Conservation (phyloP, 108 stramenopile species). For the Aurantiochytrium sp. region DNA sequence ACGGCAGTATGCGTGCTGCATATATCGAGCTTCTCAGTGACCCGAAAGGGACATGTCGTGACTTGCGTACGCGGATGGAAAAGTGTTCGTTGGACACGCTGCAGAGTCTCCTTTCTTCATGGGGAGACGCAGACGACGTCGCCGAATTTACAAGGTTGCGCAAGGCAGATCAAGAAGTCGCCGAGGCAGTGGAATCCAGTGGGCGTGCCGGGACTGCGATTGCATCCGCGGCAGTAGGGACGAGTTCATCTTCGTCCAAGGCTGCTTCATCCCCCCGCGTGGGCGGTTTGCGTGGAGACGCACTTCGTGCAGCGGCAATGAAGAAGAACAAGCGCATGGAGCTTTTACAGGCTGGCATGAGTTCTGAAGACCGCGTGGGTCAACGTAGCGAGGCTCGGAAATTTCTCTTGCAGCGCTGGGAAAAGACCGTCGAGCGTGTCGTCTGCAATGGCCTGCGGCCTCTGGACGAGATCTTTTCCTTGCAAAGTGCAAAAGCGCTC, state of each 20-base stretch:
- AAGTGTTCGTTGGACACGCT: neutral
- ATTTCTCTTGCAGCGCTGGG: neutral
- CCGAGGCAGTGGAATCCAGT: too few relatives aligned
- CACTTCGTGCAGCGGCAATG: neutral
- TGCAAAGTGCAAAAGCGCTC: neutral
- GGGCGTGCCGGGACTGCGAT: too few relatives aligned
- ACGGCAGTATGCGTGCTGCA: neutral
- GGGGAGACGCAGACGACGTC: neutral
- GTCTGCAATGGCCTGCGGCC: neutral
- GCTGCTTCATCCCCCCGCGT: neutral
- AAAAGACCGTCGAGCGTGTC: neutral
- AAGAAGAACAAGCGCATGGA: neutral
- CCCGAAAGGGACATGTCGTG: neutral
- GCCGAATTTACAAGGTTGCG: neutral
- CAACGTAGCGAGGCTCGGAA: neutral
- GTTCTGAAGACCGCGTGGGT: neutral
- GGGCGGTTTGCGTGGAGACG: neutral
- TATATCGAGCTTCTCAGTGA: neutral
- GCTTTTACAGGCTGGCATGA: neutral
- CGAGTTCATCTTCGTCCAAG: too few relatives aligned
- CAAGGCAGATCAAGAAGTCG: neutral
- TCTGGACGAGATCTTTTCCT: neutral
- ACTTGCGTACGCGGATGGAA: neutral
- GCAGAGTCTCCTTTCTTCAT: neutral
- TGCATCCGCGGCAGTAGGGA: neutral